Evolutionary conservation across 2,329 filamentous ascomycete genomes (phyloP).

Genomic region (Chalara sp.): DNA sequence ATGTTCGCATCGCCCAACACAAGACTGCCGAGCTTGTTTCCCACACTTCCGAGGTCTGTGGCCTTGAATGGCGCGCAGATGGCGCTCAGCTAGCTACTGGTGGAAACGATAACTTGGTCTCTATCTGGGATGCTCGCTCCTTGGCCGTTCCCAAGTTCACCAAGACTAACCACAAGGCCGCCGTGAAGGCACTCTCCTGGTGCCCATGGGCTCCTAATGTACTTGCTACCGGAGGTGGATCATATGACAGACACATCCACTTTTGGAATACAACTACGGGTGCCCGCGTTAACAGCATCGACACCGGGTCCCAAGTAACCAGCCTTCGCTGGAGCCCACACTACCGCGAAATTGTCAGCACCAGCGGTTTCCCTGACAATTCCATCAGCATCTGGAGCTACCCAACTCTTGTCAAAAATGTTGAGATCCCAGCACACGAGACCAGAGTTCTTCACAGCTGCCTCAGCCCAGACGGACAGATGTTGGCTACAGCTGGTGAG

Average conservation of each 20-base stretch:
- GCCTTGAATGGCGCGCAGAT: constrained; percentile 94
- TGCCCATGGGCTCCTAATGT: constrained; percentile 99
- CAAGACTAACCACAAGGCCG: constrained; percentile 99
- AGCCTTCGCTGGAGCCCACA: constrained; percentile 92
- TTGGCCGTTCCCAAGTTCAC: constrained; percentile 94
- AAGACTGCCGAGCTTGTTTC: constrained; percentile 96
- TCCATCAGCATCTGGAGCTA: constrained; percentile 99
- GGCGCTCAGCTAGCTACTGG: constrained; percentile 95
- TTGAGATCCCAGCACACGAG: constrained; percentile 97
- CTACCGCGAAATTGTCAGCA: constrained; percentile 97
- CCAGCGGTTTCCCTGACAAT: constrained; percentile 98
- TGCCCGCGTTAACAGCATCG: constrained; percentile 96
- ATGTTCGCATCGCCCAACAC: constrained; percentile 95
- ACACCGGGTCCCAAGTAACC: constrained; percentile 96
- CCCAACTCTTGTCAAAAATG: constrained; percentile 90
- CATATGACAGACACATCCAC: constrained; percentile 96
- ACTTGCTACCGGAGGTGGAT: constrained; percentile 90
- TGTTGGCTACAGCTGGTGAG: constrained; percentile 85
- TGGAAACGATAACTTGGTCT: constrained; percentile 97
- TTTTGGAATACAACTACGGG: constrained; percentile 99
- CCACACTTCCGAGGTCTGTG: constrained; percentile 96
- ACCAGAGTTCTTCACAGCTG: constrained; percentile 94
- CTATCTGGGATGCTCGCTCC: constrained; percentile 96
- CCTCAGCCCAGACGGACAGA: constrained; percentile 94
- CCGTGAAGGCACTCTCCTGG: constrained; percentile 97